These are phyloP conservation scores for Moniliophthora roreri DNA, from an alignment of 1,284 basidiomycete genomes.

Conservation along the genomic window DNA sequence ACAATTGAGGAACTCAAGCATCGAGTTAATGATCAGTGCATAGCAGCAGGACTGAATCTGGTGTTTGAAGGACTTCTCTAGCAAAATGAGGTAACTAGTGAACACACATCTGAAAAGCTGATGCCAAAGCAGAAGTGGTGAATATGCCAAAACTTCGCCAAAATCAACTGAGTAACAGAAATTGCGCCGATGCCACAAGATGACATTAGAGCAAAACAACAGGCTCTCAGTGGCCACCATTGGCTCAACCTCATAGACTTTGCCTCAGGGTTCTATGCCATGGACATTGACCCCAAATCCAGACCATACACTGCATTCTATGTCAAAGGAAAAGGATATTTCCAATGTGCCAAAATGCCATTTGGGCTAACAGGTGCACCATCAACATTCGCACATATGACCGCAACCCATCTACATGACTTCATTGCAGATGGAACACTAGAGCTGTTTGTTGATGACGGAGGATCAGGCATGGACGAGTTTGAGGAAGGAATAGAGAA, in stretches of 20 bases:
- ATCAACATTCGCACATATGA: slow-evolving; percentile 33
- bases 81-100: too few species aligned
- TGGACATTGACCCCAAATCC: slow-evolving; percentile 23
- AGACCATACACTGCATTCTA: slow-evolving; percentile 37
- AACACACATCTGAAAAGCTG: too few species aligned
- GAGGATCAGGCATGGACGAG: slow-evolving; percentile 23
- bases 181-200: slow-evolving; percentile 34
- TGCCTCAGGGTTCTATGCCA: slow-evolving; percentile 36
- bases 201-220: slow-evolving; percentile 34
- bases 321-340: slow-evolving; percentile 38
- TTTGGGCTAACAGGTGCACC: slow-evolving; percentile 43
- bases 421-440: slow-evolving; percentile 26
- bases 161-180: slow-evolving; percentile 33
- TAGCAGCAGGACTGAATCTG: slow-evolving; percentile 19
- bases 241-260: slow-evolving; percentile 34
- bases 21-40: slow-evolving; percentile 28
- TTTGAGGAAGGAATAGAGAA: slow-evolving; percentile 25
- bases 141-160: slow-evolving; percentile 35
- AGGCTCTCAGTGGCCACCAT: slow-evolving; percentile 27
- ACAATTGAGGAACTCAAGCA: slow-evolving; percentile 27
- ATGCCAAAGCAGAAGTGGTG: slow-evolving; percentile 29
- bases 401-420: slow-evolving; percentile 28
- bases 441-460: slow-evolving; percentile 35
- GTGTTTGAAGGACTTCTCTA: background rate
- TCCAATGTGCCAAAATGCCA: slow-evolving; percentile 35